Base-by-base conservation (phyloP, 1,284 basidiomycete species). In the Sphagnurus paluster region DNA sequence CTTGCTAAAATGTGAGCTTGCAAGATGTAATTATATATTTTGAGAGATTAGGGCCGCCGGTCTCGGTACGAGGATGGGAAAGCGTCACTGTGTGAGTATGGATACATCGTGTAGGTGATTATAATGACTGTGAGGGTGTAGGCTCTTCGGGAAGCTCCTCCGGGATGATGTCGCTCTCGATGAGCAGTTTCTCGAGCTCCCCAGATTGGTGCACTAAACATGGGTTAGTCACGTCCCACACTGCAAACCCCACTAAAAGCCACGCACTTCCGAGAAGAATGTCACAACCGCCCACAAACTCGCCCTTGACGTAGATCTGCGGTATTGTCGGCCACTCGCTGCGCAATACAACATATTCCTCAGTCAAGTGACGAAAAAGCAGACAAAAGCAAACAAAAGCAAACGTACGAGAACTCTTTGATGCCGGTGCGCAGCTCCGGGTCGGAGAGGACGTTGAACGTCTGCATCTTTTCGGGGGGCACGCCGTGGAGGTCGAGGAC, bases 281-380 rank as follows among this genome's bases (percentile, higher is more conserved):
- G 69, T 99, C 96, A 66, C 94, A 98, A 39, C 96, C 96, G 38
- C 96, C 96, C 23, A 98, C 78, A 60, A 99, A 99, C 64, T 98
- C 94, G 20, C 95, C 94, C 48, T 91, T 85, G 32, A 98, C 77
- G 63, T 97, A 99, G 7, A 99, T 71, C 67, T 99, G 96, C 9
- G 97, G 97, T 55, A 99, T 88, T 14, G 96, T 99, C 13, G 96
- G 96, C 96, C 96, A 99, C 61, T 95, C 91, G 37, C 93, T 96
- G 60, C 6, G n/a, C n/a, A n/a, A n/a, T n/a, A n/a, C n/a, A n/a
- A n/a, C n/a, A n/a, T n/a, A n/a, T n/a, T n/a, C n/a, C n/a, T n/a
- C n/a, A n/a, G n/a, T n/a, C n/a, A n/a, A n/a, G n/a, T n/a, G n/a
- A n/a, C n/a, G n/a, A n/a, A n/a, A n/a, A n/a, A 11, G 8, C 16